Conservation (phyloP, 208 protist genomes). For the Acanthamoeba castellanii region DNA sequence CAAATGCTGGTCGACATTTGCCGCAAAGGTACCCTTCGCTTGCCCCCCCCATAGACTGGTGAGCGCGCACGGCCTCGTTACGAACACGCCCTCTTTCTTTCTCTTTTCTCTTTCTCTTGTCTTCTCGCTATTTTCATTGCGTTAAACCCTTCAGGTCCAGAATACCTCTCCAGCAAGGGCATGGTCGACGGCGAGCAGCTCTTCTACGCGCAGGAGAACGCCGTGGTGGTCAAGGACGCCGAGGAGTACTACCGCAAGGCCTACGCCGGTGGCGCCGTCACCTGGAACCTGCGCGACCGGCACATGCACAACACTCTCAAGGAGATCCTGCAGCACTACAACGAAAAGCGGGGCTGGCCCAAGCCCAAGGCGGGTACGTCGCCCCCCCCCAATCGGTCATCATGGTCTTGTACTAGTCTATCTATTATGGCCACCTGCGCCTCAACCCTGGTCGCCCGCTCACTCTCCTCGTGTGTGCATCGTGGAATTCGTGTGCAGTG, state of each 20-base stretch:
- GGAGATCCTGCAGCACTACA: slow-evolving; percentile 65
- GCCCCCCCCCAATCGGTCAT: no score
- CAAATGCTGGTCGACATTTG: slow-evolving; percentile 39
- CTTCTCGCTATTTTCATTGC: neutral
- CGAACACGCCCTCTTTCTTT: neutral
- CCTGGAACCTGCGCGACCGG: slow-evolving; percentile 61
- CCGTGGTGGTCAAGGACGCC: slow-evolving; percentile 54
- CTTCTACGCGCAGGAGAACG: slow-evolving; percentile 61
- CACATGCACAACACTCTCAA: slow-evolving; percentile 68
- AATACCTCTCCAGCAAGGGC: slow-evolving; percentile 18
- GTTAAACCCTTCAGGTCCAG: slow-evolving; percentile 38
- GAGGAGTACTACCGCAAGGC: slow-evolving; percentile 74
- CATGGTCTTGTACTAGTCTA: neutral
- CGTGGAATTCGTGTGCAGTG: neutral
- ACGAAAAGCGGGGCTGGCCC: neutral
- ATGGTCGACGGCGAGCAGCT: slow-evolving; percentile 44
- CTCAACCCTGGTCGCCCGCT: neutral
- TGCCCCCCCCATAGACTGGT: neutral
- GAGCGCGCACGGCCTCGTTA: neutral
- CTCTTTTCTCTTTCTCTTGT: neutral
- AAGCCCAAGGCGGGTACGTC: slow-evolving; percentile 1
- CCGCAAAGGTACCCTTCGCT: neutral
- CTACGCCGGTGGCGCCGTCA: slow-evolving; percentile 54
- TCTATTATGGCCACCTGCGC: neutral
- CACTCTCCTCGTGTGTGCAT: neutral